A percentile compares a stretch with the other conserved stretches of the same genome.
Evolutionary conservation across 2,329 filamentous ascomycete species (phyloP).

Genomic region (Clonostachys chloroleuca): DNA sequence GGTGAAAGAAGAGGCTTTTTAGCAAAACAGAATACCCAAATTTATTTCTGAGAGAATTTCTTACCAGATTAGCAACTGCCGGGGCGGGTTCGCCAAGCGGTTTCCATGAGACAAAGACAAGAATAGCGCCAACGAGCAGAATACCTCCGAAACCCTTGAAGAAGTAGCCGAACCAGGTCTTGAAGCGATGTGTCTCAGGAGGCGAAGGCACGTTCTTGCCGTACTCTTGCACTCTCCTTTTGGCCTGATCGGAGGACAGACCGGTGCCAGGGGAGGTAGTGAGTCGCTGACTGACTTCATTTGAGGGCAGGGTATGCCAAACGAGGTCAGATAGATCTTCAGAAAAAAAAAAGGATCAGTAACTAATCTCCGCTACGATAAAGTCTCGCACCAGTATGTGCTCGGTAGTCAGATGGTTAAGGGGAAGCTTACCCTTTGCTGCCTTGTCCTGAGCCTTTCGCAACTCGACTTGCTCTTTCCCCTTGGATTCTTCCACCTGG

Average conservation of each 20-base stretch:
- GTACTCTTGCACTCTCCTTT: constrained; percentile 50
- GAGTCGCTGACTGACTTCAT: constrained; percentile 57
- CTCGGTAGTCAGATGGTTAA: not conserved
- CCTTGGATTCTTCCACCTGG: constrained; percentile 50
- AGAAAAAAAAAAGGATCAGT: no score
- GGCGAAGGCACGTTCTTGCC: constrained; percentile 65
- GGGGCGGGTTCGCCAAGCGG: constrained; percentile 66
- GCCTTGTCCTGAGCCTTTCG: constrained; percentile 34
- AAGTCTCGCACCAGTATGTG: not conserved
- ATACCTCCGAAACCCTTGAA: constrained; percentile 75
- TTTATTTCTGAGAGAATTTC: not conserved
- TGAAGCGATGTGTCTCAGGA: constrained; percentile 55
- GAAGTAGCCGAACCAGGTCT: constrained; percentile 62
- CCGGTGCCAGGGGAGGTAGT: constrained; percentile 51
- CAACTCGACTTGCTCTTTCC: constrained; percentile 31
- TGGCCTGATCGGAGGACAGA: constrained; percentile 54
- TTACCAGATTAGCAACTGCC: constrained; percentile 55
- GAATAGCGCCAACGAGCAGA: constrained; percentile 61
- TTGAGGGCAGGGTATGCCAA: constrained; percentile 58
- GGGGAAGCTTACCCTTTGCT: constrained; percentile 29
- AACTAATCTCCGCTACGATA: no score
- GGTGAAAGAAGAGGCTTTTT: not conserved
- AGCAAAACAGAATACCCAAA: not conserved
- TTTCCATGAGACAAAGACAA: constrained; percentile 75
- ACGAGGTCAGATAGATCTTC: constrained; percentile 58